Evolutionary conservation across 441 rosid species (phyloP), one percentile per base, ranked within the genome.

Genomic region (Metrosideros polymorpha): DNA sequence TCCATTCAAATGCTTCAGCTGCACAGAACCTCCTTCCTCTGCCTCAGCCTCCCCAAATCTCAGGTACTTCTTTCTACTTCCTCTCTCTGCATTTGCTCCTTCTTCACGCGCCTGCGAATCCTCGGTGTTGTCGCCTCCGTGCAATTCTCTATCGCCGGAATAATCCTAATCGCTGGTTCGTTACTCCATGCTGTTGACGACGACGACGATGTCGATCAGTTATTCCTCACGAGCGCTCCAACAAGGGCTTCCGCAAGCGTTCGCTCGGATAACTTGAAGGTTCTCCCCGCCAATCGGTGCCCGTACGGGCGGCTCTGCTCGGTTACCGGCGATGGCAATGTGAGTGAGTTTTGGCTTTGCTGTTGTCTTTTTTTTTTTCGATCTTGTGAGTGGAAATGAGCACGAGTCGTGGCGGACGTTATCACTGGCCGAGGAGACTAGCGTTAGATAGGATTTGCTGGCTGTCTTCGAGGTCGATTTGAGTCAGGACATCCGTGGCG

Each of bases 221-320:
- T 71, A 12, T 39, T 71, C 49, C 39, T 39, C 79, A 0, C 79
- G 14, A 24, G 79, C n/a, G 56, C 89, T 84, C 88, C 87, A 24
- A 54, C 87, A 24, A 54, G 86, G 59, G 85, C 76, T 86, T 47
- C 86, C 53, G 45, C 56, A 39, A 84, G 59, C 77, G 43, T 76
- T 59, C 22, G 18, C 82, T 18, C 30, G 50, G 85, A 39, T 15
- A 55, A 63, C 35, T 54, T 35, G 61, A 53, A 32, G 63, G 54
- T 51, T 24, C 57, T 32, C 32, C 51, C 75, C 25, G 61, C 51
- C 39, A 9, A 27, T 43, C 87, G n/a, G 32, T 75, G 83, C 84
- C 88, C 49, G 32, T 82, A 82, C 84, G 87, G 43, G 19, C 85
- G 83, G 3, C 19, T 89, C 82, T 86, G 87, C 84, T 90, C 92